phyloP scores from a whole-genome alignment of 345 rosid species.

The Salix arbutifolia region DNA sequence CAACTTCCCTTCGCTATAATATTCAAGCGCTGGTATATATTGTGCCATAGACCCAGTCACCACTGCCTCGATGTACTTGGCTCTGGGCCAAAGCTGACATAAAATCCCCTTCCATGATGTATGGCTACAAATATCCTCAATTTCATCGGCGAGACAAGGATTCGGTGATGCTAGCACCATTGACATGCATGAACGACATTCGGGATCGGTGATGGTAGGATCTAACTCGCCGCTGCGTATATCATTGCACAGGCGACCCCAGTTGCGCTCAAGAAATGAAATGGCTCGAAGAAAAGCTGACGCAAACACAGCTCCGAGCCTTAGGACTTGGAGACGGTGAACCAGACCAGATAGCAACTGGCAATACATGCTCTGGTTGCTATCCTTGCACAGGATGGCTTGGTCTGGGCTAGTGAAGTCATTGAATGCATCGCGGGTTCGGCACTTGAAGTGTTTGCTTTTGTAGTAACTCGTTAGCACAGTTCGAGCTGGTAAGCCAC shows the following conservation, averaged over 20 bases:
- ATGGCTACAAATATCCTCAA: constrained; percentile 43
- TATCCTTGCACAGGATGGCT: constrained; percentile 54
- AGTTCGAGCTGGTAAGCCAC: constrained; percentile 59
- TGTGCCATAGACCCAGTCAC: constrained; percentile 74
- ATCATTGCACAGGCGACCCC: constrained; percentile 48
- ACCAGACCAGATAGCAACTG: constrained; percentile 58
- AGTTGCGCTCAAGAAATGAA: constrained; percentile 56
- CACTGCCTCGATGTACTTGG: constrained; percentile 66
- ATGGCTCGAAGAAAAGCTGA: constrained; percentile 55
- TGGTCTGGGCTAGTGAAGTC: constrained; percentile 56
- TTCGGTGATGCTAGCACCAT: constrained; percentile 30
- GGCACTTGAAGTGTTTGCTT: constrained; percentile 60
- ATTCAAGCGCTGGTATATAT: constrained; percentile 52
- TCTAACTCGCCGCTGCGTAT: constrained; percentile 44
- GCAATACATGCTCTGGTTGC: constrained; percentile 71
- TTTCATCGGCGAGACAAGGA: constrained; percentile 47
- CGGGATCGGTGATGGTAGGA: constrained; percentile 41
- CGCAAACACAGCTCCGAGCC: constrained; percentile 66
- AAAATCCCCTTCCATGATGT: constrained; percentile 61
- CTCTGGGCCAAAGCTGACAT: constrained; percentile 56
- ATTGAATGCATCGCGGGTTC: constrained; percentile 43
- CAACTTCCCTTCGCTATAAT: constrained; percentile 52
- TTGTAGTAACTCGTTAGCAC: constrained; percentile 71
- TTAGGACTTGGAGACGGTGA: constrained; percentile 46
- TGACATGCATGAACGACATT: constrained; percentile 41